These are phyloP conservation scores for Cylindrotheca closterium DNA, from an alignment of 108 stramenopile genomes.

Conservation along the genomic window DNA sequence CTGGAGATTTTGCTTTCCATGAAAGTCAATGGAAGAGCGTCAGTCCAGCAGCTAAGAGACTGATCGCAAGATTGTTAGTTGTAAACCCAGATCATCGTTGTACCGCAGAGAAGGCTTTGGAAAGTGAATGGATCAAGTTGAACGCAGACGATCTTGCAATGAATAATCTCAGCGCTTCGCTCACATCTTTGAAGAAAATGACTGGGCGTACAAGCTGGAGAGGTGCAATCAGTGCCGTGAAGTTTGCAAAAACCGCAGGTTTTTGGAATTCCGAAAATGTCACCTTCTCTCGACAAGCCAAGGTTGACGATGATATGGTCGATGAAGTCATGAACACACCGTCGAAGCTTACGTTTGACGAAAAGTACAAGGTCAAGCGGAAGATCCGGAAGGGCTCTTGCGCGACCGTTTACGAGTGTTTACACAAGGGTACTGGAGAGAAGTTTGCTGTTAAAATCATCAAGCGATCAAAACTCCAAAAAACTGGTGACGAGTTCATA, in stretches of 20 bases:
- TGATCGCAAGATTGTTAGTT: conserved; percentile 67
- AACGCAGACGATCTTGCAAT: conserved; percentile 16
- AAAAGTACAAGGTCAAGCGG: conserved; percentile 49
- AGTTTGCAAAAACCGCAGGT: conserved; percentile 34
- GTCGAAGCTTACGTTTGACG: conserved; percentile 39
- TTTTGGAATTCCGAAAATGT: conserved; percentile 46
- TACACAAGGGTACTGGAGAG: conserved; percentile 26
- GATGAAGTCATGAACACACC: conserved; percentile 15
- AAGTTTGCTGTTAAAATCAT: conserved; percentile 38
- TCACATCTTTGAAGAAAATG: conserved; percentile 26
- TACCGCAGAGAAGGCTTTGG: conserved; percentile 63
- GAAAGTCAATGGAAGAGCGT: conserved; percentile 68
- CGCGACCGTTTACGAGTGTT: conserved; percentile 79
- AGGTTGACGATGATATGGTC: conserved; percentile 29
- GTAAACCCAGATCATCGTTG: conserved; percentile 68
- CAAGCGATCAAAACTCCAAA: conserved; percentile 13
- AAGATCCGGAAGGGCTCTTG: conserved; percentile 77
- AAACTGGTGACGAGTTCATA: conserved; percentile 22
- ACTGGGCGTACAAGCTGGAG: conserved; percentile 24
- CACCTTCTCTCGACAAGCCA: conserved; percentile 25
- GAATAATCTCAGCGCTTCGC: conserved; percentile 40
- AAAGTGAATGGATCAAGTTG: conserved; percentile 66
- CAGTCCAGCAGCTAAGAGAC: conserved; percentile 68
- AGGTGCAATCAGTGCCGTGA: conserved; percentile 60
- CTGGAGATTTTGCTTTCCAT: conserved; percentile 71